Evolutionary conservation across 768 basidiomycete species (phyloP).

Genomic region (Suillus bovinus): DNA sequence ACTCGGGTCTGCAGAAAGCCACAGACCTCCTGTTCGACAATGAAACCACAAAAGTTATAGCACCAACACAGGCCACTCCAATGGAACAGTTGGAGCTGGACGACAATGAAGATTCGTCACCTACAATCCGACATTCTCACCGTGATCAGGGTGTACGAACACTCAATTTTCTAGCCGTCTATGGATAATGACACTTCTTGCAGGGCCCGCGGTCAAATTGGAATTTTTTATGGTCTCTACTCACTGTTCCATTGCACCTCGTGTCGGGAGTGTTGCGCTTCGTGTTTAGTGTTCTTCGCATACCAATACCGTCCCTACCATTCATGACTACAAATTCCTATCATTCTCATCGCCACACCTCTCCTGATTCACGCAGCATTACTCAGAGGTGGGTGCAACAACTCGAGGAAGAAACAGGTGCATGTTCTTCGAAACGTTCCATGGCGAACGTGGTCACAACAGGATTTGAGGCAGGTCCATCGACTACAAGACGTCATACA

Average conservation of each 20-base stretch:
- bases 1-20: slow-evolving; percentile 7
- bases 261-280: slow-evolving; percentile 63
- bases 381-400: slow-evolving; percentile 77
- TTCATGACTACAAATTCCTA: slow-evolving; percentile 52
- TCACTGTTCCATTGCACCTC: slow-evolving; percentile 62
- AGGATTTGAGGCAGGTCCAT: slow-evolving; percentile 45
- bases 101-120: slow-evolving; percentile 44
- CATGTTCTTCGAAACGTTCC: slow-evolving; percentile 54
- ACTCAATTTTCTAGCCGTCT: slow-evolving; percentile 14
- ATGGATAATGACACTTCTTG: slow-evolving; percentile 12
- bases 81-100: slow-evolving; percentile 51
- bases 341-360: slow-evolving; percentile 37
- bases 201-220: slow-evolving; percentile 21
- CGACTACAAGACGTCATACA: slow-evolving; percentile 37
- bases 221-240: slow-evolving; percentile 47
- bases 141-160: slow-evolving; percentile 21
- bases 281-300: slow-evolving; percentile 63
- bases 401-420: slow-evolving; percentile 85
- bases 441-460: slow-evolving; percentile 36
- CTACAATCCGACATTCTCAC: slow-evolving; percentile 7
- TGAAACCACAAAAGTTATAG: not conserved
- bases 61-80: slow-evolving; percentile 2
- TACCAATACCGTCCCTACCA: slow-evolving; percentile 61
- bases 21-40: slow-evolving; percentile 10
- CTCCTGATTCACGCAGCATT: slow-evolving; percentile 48